These are phyloP conservation scores for Aureobasidium sp. DNA, from an alignment of 2,329 filamentous ascomycete genomes.

Conservation along the genomic window DNA sequence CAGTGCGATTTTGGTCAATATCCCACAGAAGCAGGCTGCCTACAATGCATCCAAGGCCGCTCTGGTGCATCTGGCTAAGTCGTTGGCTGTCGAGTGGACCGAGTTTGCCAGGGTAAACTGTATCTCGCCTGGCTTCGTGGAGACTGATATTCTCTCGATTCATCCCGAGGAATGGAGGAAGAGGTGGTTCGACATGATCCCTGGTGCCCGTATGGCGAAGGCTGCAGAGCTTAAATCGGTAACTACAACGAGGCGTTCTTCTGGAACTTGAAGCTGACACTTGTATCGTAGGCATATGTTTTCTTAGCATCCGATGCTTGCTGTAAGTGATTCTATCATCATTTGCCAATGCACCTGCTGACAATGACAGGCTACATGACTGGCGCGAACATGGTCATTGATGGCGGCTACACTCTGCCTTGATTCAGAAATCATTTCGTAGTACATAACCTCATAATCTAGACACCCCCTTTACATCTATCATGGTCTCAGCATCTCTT, in stretches of 20 bases:
- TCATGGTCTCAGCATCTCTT: no score
- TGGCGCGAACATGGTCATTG: slow-evolving; percentile 40
- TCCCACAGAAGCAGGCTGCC: slow-evolving; percentile 72
- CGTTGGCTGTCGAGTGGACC: slow-evolving; percentile 59
- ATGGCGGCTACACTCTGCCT: slow-evolving; percentile 40
- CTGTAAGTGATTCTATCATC: slow-evolving; percentile 17
- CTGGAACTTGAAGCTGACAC: not conserved
- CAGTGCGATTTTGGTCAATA: slow-evolving; percentile 82
- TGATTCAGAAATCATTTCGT: not conserved
- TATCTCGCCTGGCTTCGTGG: slow-evolving; percentile 64
- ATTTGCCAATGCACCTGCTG: not conserved
- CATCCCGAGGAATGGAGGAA: slow-evolving; percentile 55
- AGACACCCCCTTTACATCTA: not conserved
- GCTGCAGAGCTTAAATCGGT: slow-evolving; percentile 69
- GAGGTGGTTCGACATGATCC: slow-evolving; percentile 42
- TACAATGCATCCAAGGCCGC: slow-evolving; percentile 9
- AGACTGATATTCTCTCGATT: slow-evolving; percentile 60
- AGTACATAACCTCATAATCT: not conserved
- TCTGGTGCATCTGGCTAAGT: slow-evolving; percentile 44
- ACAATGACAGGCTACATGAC: slow-evolving; percentile 35
- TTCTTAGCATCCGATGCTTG: slow-evolving; percentile 39
- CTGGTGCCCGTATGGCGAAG: slow-evolving; percentile 53
- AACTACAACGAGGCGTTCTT: not conserved
- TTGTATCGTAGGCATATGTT: slow-evolving; percentile 35
- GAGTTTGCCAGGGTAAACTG: slow-evolving; percentile 58